These are phyloP conservation scores for Linderina pennispora DNA, from an alignment of 192 early-diverging fungal species.

Conservation along the genomic window DNA sequence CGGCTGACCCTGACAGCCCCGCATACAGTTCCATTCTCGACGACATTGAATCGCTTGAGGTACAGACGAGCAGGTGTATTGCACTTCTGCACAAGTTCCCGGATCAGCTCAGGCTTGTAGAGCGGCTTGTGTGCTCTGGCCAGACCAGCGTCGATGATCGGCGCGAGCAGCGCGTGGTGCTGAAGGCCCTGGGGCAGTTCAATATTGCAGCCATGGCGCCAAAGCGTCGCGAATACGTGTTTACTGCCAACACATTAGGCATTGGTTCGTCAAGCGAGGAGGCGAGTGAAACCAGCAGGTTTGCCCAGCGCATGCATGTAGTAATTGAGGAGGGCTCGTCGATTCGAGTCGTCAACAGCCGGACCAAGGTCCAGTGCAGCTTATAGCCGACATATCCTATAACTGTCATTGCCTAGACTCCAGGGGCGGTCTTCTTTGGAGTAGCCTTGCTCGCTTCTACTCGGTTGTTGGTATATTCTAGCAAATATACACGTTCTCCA, in stretches of 20 bases:
- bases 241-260: slow-evolving; percentile 7
- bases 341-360: slow-evolving; percentile 22
- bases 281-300: not conserved
- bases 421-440: too few species aligned
- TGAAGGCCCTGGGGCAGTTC: slow-evolving; percentile 30
- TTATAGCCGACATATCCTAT: too few species aligned
- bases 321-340: slow-evolving; percentile 25
- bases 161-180: slow-evolving; percentile 25
- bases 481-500: not conserved
- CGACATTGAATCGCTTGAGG: slow-evolving; percentile 34
- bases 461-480: too few species aligned
- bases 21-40: slow-evolving; percentile 36
- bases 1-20: slow-evolving; percentile 29
- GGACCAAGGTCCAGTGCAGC: slow-evolving; percentile 12
- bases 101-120: slow-evolving; percentile 27
- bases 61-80: slow-evolving; percentile 36
- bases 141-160: slow-evolving; percentile 27
- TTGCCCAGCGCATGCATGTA: slow-evolving; percentile 31
- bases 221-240: slow-evolving; percentile 24
- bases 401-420: too few species aligned
- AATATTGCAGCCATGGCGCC: slow-evolving; percentile 22
- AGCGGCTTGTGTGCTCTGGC: slow-evolving; percentile 23
- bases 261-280: not conserved
- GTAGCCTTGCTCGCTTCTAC: too few species aligned
- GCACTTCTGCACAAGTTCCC: slow-evolving; percentile 44